Percentiles rank a stretch among this genome's conserved stretches.
These are phyloP conservation scores for Climacium dendroides DNA, from an alignment of 225 moss, liverwort and hornwort species.

Conservation along the genomic window DNA sequence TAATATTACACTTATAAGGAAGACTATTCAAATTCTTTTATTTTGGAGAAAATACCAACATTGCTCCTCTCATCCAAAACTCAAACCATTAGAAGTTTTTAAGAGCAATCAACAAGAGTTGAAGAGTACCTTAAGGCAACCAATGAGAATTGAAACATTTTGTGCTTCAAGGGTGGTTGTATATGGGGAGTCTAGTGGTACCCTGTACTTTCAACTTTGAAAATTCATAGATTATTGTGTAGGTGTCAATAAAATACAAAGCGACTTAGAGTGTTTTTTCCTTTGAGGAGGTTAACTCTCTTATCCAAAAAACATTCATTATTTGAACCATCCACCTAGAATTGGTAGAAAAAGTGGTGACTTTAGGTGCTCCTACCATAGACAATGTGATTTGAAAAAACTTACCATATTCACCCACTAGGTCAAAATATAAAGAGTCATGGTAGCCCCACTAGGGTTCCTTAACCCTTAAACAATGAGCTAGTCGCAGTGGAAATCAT, in stretches of 20 bases:
- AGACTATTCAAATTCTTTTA: background rate
- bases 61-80: rapidly evolving
- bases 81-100: background rate
- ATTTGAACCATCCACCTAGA: no score
- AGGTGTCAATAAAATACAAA: background rate
- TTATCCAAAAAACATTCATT: rapidly evolving
- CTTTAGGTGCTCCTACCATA: background rate
- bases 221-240: background rate
- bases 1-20: no score
- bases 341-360: rapidly evolving
- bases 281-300: rapidly evolving
- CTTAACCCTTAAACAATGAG: no score
- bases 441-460: background rate
- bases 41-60: background rate
- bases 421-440: background rate
- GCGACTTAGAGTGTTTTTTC: rapidly evolving
- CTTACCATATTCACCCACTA: no score
- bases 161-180: background rate
- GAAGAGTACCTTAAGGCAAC: background rate
- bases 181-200: background rate
- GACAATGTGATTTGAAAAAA: background rate
- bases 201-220: background rate
- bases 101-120: background rate
- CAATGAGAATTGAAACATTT: background rate
- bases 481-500: no score